Evolutionary conservation across 441 rosid genomes (phyloP), one percentile per base, ranked within the genome.

Genomic region (Aquilaria agallochum): DNA sequence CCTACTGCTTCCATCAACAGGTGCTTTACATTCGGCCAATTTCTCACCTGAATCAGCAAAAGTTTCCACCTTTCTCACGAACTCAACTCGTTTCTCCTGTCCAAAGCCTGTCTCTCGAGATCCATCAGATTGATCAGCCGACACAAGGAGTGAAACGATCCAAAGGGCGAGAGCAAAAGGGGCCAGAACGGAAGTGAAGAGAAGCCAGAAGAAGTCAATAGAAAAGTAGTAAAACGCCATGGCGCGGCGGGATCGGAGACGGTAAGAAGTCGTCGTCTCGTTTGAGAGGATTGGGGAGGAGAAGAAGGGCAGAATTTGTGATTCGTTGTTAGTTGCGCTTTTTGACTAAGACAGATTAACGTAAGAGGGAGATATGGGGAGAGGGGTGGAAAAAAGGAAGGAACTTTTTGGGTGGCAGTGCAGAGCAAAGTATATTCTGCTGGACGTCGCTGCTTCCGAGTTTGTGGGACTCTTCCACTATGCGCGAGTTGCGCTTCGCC

Each of bases 401-500:
- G 36, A 55, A 34, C 59, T 48, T 68, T 59, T 65, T 64, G 15
- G 51, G 53, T 20, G 27, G 27, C 27, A 20, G 27, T 48, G 58
- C 44, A 55, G 70, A 61, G 67, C 30, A 71, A 68, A 53, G 78
- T 32, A 68, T 65, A 59, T 65, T 70, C 71, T 5, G 12, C 13
- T 5, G 9, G n/a, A 1, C 20, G 14, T 32, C 27, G 56, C 6
- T 36, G 42, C 7, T 36, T 36, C 42, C 42, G 42, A 36, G 42
- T 8, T 36, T 36, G 42, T 36, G 42, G 42, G 42, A 36, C 42
- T 36, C 42, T 36, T 36, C 6, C 42, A 36, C 42, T 8, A 1
- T 36, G 42, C 42, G 5, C 42, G 42, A 5, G 42, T 36, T 6
- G 40, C 5, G 40, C 40, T 34, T 34, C 40, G 4, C 42, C 42